These are phyloP conservation scores for Lasiosphaeria miniovina DNA, from an alignment of 495 filamentous ascomycete genomes.

Conservation along the genomic window DNA sequence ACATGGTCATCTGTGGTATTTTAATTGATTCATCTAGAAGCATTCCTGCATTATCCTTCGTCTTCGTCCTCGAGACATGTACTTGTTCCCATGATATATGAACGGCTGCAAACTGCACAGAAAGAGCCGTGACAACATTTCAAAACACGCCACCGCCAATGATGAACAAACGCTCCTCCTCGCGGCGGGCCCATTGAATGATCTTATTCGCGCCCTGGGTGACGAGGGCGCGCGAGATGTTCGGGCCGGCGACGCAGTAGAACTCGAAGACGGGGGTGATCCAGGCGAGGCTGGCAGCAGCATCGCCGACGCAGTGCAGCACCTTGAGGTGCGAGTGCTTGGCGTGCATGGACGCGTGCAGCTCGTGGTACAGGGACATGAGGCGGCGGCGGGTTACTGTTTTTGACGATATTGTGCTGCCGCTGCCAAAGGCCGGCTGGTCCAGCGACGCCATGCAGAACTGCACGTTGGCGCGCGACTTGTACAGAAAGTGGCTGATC, in stretches of 20 bases:
- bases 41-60: too few species aligned
- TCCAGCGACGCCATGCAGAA: conserved; percentile 85
- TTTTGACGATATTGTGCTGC: conserved; percentile 22
- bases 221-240: conserved; percentile 70
- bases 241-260: conserved; percentile 85
- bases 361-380: conserved; percentile 76
- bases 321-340: conserved; percentile 82
- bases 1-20: too few species aligned
- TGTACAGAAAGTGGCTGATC: conserved; percentile 90
- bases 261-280: conserved; percentile 86
- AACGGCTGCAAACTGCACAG: too few species aligned
- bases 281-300: conserved; percentile 81
- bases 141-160: conserved; percentile 80
- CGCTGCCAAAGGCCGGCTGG: conserved; percentile 55
- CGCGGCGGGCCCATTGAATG: conserved; percentile 81
- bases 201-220: conserved; percentile 84
- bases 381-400: conserved; percentile 67
- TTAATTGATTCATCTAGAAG: too few species aligned
- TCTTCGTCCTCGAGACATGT: not conserved
- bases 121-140: not conserved
- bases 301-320: conserved; percentile 69
- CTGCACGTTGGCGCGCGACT: conserved; percentile 88
- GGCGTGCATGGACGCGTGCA: conserved; percentile 80
- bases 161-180: conserved; percentile 93
- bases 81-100: not conserved